A percentile compares a stretch with the other conserved stretches of the same genome.
phyloP scores from a whole-genome alignment of 2,329 filamentous ascomycete genomes.

The Paramyrothecium roridum region DNA sequence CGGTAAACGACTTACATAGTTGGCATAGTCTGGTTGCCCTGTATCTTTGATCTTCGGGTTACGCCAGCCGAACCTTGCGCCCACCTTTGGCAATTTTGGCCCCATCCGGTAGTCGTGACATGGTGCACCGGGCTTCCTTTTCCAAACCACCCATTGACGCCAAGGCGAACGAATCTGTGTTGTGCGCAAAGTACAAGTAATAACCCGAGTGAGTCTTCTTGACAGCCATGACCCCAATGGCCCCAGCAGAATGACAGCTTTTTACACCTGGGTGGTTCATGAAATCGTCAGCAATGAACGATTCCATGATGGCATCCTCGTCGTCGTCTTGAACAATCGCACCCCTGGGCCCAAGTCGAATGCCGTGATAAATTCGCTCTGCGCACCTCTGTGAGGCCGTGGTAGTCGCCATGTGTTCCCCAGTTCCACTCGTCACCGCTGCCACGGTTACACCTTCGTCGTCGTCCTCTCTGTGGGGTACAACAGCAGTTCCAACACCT shows the following conservation, averaged over 20 bases:
- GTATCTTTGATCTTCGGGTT: not conserved
- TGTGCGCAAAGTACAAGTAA: constrained; percentile 91
- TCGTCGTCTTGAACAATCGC: constrained; percentile 65
- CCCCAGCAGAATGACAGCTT: constrained; percentile 75
- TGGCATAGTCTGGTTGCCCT: not conserved
- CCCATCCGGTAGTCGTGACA: constrained; percentile 69
- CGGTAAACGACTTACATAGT: not conserved
- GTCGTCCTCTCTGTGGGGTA: constrained; percentile 73
- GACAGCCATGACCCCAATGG: constrained; percentile 86
- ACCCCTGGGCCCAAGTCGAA: constrained; percentile 57
- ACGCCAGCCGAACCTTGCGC: constrained; percentile 37
- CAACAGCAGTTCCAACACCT: constrained; percentile 83
- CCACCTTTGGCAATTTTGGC: constrained; percentile 54
- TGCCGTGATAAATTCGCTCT: constrained; percentile 75
- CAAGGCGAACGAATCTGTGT: constrained; percentile 84
- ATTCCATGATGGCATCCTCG: constrained; percentile 70
- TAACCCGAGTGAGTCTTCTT: constrained; percentile 77
- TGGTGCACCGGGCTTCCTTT: constrained; percentile 71
- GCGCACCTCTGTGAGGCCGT: constrained; percentile 87
- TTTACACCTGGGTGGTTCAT: constrained; percentile 86
- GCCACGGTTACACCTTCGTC: constrained; percentile 69
- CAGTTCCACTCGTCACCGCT: constrained; percentile 88
- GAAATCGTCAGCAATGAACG: constrained; percentile 85
- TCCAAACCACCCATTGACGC: constrained; percentile 86
- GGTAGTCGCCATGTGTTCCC: constrained; percentile 96